Evolutionary conservation across 163 green algal species (phyloP).

Genomic region (Chlamydomonas reinhardtii): DNA sequence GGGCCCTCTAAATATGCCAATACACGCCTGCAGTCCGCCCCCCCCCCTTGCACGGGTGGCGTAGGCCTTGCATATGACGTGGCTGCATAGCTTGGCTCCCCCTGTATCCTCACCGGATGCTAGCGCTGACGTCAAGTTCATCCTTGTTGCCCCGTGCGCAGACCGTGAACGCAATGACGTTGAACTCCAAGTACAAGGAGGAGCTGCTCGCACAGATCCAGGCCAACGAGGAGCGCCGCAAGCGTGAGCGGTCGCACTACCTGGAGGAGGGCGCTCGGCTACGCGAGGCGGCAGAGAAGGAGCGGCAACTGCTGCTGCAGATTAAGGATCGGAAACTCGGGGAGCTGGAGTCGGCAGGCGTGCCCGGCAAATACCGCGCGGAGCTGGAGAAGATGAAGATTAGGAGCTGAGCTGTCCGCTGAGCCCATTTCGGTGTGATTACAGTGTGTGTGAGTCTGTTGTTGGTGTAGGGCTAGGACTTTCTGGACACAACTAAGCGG

Average conservation of each 20-base stretch:
- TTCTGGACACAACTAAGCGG: background rate
- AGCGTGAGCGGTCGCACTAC: conserved; percentile 65
- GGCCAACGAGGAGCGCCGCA: conserved; percentile 74
- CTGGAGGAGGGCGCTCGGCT: conserved; percentile 78
- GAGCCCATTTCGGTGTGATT: background rate
- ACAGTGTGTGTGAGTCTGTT: background rate
- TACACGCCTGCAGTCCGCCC: no score
- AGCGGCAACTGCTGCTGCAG: conserved; percentile 66
- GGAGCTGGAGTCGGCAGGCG: conserved; percentile 73
- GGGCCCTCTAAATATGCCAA: no score
- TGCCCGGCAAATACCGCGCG: conserved; percentile 83
- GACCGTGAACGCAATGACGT: conserved; percentile 46
- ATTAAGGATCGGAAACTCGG: conserved; percentile 81
- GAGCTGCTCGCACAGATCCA: conserved; percentile 80
- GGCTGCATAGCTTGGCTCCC: background rate
- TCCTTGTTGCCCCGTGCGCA: background rate
- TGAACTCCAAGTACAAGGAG: conserved; percentile 69
- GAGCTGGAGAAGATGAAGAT: conserved; percentile 74
- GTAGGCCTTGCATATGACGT: background rate
- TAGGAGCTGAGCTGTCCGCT: background rate
- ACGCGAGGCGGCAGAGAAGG: conserved; percentile 57
- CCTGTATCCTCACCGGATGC: background rate
- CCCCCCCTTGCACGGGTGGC: no score
- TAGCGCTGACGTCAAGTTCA: background rate
- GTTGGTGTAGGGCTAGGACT: background rate